Percentiles rank a stretch among this genome's conserved stretches.
Conservation (phyloP, 129 eudicot species). For the Solidago caesia region DNA sequence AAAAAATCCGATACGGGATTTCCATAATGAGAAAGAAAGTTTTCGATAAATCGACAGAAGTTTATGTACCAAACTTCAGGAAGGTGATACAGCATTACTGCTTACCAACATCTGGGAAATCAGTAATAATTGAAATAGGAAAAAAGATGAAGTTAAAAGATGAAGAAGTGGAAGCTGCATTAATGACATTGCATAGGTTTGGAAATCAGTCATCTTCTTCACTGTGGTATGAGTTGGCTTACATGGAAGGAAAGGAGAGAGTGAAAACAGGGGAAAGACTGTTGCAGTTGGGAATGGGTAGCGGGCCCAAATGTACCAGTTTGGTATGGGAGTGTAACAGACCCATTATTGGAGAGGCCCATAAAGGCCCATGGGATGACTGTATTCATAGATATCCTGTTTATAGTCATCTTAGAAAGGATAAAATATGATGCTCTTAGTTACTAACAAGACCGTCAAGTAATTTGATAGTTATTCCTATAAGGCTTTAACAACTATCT, state of each 20-base stretch:
- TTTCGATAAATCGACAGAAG: constrained; percentile 38
- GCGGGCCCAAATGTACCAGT: constrained; percentile 71
- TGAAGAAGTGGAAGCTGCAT: constrained; percentile 58
- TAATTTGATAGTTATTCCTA: no score
- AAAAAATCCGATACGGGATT: constrained; percentile 42
- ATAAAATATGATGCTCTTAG: neutral
- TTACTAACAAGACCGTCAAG: no score
- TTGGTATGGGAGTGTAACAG: constrained; percentile 69
- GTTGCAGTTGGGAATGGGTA: constrained; percentile 77
- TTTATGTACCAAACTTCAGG: constrained; percentile 64
- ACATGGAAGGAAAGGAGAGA: constrained; percentile 67
- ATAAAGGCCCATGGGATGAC: constrained; percentile 76
- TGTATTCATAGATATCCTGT: constrained; percentile 46
- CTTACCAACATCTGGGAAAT: constrained; percentile 59
- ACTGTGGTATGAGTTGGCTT: constrained; percentile 80
- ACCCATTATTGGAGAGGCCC: constrained; percentile 58
- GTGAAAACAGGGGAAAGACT: constrained; percentile 66
- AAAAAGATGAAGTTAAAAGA: constrained; percentile 61
- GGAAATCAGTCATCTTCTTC: constrained; percentile 87
- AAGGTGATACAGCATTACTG: constrained; percentile 62
- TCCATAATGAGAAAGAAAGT: constrained; percentile 40
- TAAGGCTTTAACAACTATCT: no score
- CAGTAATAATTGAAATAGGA: constrained; percentile 53
- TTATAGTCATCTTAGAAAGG: constrained; percentile 1
- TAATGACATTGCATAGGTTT: constrained; percentile 74